These are phyloP conservation scores for Tolypocladium cylindrosporum DNA, from an alignment of 2,329 filamentous ascomycete genomes.

Conservation along the genomic window DNA sequence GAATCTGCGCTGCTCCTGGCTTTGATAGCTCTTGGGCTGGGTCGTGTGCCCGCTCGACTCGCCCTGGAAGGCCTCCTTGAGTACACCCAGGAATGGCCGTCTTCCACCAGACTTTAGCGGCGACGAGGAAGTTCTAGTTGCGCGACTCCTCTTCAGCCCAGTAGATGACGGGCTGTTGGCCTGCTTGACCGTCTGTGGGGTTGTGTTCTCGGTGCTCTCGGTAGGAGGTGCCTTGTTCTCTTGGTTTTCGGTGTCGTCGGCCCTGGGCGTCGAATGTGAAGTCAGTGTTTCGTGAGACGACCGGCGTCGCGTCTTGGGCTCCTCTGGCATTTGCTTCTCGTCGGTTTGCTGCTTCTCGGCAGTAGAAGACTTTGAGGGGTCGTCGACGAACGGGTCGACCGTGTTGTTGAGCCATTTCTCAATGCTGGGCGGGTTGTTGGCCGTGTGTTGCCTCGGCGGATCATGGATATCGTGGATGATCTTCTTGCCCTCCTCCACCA, in stretches of 20 bases:
- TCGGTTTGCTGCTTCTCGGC: not conserved
- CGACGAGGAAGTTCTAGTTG: slow-evolving; percentile 40
- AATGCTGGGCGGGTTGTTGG: slow-evolving; percentile 52
- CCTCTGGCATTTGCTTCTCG: not conserved
- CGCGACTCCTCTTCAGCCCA: slow-evolving; percentile 44
- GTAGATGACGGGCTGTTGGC: slow-evolving; percentile 23
- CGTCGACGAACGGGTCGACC: slow-evolving; percentile 51
- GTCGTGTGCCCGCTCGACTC: slow-evolving; percentile 42
- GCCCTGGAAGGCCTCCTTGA: slow-evolving; percentile 53
- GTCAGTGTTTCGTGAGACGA: not conserved
- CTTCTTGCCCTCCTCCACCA: slow-evolving; percentile 54
- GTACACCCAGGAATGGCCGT: slow-evolving; percentile 44
- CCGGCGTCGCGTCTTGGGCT: not conserved
- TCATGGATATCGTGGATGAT: slow-evolving; percentile 53
- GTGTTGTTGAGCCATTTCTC: slow-evolving; percentile 56
- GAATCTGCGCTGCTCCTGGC: slow-evolving; percentile 29
- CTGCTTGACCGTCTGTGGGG: slow-evolving; percentile 9
- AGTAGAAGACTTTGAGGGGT: not conserved
- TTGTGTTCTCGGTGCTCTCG: slow-evolving; percentile 8
- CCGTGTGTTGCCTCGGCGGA: slow-evolving; percentile 35
- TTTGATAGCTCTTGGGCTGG: slow-evolving; percentile 37
- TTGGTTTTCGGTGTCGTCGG: slow-evolving; percentile 4
- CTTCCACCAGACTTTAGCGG: slow-evolving; percentile 37
- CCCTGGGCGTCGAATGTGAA: not conserved
- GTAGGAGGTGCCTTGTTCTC: not conserved